phyloP scores from a whole-genome alignment of 2,329 filamentous ascomycete species.

The Dothideomycetidae sp. region DNA sequence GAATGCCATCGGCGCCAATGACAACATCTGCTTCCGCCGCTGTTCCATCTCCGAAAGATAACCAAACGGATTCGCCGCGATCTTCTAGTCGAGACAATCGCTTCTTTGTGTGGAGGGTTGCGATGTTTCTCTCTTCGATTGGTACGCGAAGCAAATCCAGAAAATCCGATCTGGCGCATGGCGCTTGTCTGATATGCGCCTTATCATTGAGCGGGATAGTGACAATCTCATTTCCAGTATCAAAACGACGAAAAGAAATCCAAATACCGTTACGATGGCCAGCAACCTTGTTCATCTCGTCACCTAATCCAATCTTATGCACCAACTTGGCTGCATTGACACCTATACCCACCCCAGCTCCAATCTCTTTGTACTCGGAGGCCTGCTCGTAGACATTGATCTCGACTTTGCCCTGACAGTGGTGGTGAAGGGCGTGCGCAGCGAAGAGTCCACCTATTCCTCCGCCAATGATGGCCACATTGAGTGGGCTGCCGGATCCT shows the following conservation, averaged over 20 bases:
- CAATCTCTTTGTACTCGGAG: constrained; percentile 23
- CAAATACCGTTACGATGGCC: constrained; percentile 21
- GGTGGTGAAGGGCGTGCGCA: constrained; percentile 25
- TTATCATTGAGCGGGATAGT: constrained; percentile 19
- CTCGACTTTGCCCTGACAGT: constrained; percentile 19
- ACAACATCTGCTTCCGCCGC: constrained; percentile 30
- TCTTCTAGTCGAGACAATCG: constrained; percentile 15
- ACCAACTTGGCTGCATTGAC: constrained; percentile 24
- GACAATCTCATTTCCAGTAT: constrained; percentile 22
- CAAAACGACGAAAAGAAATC: constrained; percentile 25
- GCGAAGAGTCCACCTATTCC: constrained; percentile 28
- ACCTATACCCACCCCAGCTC: constrained; percentile 25
- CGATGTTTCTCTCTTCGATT: constrained; percentile 15
- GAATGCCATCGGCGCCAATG: constrained; percentile 46
- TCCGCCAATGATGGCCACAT: constrained; percentile 27
- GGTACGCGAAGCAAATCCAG: constrained; percentile 17
- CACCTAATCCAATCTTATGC: constrained; percentile 23
- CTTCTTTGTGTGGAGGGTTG: constrained; percentile 19
- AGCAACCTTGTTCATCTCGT: constrained; percentile 18
- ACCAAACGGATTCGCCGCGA: constrained; percentile 26
- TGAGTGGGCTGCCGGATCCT: constrained; percentile 11
- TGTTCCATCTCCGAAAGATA: constrained; percentile 35
- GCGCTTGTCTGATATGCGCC: constrained; percentile 14
- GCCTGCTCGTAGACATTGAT: constrained; percentile 27
- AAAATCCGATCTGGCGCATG: constrained; percentile 17